These are phyloP conservation scores for Testicularia cyperi DNA, from an alignment of 1,284 basidiomycete genomes.

Conservation along the genomic window DNA sequence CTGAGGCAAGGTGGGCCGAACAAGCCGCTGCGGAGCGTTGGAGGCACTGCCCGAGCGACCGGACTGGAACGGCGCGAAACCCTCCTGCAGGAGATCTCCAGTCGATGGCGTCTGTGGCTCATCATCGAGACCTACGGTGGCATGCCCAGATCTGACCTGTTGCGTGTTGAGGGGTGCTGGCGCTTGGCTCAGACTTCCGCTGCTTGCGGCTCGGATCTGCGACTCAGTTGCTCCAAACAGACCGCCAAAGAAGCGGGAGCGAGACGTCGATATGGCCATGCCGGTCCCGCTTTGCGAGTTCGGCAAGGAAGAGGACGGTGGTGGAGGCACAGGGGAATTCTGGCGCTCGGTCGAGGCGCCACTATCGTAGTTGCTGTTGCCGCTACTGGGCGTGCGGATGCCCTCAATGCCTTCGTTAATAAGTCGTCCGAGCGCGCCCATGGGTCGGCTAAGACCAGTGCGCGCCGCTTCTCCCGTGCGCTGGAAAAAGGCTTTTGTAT, in stretches of 20 bases:
- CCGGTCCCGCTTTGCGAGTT: neutral
- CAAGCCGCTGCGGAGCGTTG: conserved; percentile 26
- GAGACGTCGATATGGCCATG: conserved; percentile 29
- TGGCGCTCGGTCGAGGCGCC: conserved; percentile 29
- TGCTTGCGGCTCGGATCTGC: conserved; percentile 1
- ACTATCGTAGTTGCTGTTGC: conserved; percentile 29
- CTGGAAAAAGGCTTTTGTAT: conserved; percentile 55
- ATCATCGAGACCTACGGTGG: conserved; percentile 11
- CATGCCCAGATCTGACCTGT: too few relatives aligned
- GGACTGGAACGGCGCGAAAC: conserved; percentile 19
- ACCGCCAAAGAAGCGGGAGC: conserved; percentile 32
- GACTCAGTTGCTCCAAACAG: conserved; percentile 31
- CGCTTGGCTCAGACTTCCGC: conserved; percentile 13
- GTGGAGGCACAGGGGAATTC: conserved; percentile 24
- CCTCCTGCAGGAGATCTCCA: conserved; percentile 22
- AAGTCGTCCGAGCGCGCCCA: conserved; percentile 53
- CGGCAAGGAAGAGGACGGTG: too few relatives aligned
- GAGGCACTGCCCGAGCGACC: conserved; percentile 15
- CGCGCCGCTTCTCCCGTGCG: conserved; percentile 58
- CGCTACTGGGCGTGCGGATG: conserved; percentile 37
- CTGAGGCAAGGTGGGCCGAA: conserved; percentile 27
- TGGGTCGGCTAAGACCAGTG: conserved; percentile 46
- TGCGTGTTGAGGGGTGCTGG: too few relatives aligned
- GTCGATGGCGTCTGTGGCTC: conserved; percentile 40
- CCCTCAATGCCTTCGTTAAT: conserved; percentile 56